These are phyloP conservation scores for Fusarium subtropicale DNA, from an alignment of 2,329 filamentous ascomycete species.

Conservation along the genomic window DNA sequence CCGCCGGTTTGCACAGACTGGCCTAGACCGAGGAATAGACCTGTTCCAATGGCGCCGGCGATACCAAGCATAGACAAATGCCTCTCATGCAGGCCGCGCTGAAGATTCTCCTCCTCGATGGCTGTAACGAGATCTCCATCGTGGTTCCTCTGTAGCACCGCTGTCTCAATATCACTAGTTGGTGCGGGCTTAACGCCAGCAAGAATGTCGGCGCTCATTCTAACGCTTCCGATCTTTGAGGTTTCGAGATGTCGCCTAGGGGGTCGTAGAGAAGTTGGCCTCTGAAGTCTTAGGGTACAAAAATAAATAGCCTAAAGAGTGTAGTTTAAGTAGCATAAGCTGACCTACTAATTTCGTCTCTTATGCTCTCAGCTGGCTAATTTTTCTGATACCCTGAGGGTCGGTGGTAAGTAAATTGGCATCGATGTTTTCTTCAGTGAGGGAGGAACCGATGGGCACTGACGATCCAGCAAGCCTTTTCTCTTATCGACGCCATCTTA, in stretches of 20 bases:
- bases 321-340: too few relatives aligned
- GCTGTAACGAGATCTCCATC: conserved; percentile 42
- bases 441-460: background rate
- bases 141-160: background rate
- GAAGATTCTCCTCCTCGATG: conserved; percentile 40
- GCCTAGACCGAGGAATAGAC: conserved; percentile 52
- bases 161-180: conserved; percentile 16
- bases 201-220: conserved; percentile 28
- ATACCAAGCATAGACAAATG: conserved; percentile 65
- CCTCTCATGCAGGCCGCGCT: conserved; percentile 44
- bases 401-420: background rate
- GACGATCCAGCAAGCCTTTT: background rate
- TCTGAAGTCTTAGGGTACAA: too few relatives aligned
- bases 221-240: conserved; percentile 8
- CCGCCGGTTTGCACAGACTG: conserved; percentile 56
- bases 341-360: too few relatives aligned
- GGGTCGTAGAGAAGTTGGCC: too few relatives aligned
- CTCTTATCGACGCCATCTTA: conserved; percentile 36
- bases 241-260: background rate
- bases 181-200: conserved; percentile 17
- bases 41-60: conserved; percentile 64
- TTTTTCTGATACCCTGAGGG: too few relatives aligned
- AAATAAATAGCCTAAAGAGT: too few relatives aligned
- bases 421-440: background rate
- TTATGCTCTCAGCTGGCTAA: too few relatives aligned